Evolutionary conservation across 345 rosid genomes (phyloP), one percentile per base, ranked within the genome.

Genomic region (Nephelium lappaceum): DNA sequence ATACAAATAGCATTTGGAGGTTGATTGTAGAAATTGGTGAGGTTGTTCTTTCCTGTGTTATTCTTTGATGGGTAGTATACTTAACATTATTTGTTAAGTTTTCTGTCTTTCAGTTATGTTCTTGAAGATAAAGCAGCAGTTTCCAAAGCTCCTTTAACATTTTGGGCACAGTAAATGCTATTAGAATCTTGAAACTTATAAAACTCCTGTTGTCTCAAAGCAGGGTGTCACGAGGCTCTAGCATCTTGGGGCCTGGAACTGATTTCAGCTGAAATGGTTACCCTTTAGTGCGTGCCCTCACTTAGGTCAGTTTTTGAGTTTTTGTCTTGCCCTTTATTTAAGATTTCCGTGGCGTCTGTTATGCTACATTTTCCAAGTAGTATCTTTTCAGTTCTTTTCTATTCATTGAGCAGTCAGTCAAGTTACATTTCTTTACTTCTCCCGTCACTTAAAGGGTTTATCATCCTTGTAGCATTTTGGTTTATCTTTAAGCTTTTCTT

Each of bases 221-320:
- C 98, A 95, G 98, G 98, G 91, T 73, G 85, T 86, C 90, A 81
- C 89, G 98, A 86, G 94, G 93, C 94, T 95, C 98, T 92, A 84
- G 89, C 94, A 87, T 90, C 91, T 85, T 86, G 89, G 92, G 93
- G 91, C 94, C 99, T 93, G 98, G 95, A 90, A 91, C 93, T 93
- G 93, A 91, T 91, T 95, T 90, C 90, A 84, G 98, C 93, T 87
- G 93, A 91, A 88, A 84, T 82, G 97, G 90, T 95, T 88, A 86
- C 85, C 96, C 87, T 82, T 85, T 91, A 91, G 89, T 85, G 84
- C 88, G 76, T 87, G 87, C 91, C 87, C 92, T 85, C 88, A 60
- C 80, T 83, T 93, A 92, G 98, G 98, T 92, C 98, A 92, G 98
- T 95, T 81, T 80, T 91, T 85, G 84, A 80, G 94, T 88, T 90